phyloP scores from a whole-genome alignment of 345 rosid species.

The Alliaria petiolata region DNA sequence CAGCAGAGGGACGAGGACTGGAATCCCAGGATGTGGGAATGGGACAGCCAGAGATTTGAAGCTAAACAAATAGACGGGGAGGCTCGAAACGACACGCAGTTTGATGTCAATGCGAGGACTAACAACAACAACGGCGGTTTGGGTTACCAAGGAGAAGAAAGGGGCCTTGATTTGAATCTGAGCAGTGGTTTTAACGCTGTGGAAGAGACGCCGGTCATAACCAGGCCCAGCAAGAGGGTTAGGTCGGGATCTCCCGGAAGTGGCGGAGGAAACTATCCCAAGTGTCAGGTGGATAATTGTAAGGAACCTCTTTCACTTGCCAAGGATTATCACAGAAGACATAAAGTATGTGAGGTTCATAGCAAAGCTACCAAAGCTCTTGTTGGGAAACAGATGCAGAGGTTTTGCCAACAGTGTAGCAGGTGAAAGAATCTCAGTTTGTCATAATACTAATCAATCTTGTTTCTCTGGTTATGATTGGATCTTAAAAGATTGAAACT shows the following conservation, averaged over 20 bases:
- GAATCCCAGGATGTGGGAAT: constrained; percentile 68
- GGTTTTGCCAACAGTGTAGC: constrained; percentile 99
- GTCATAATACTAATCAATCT: neutral
- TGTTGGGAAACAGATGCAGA: constrained; percentile 87
- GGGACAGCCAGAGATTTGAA: constrained; percentile 66
- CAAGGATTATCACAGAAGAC: constrained; percentile 89
- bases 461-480: neutral
- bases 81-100: constrained; percentile 18
- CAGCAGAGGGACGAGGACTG: constrained; percentile 40
- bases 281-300: constrained; percentile 87
- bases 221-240: constrained; percentile 64
- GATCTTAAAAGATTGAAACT: neutral
- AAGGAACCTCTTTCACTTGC: constrained; percentile 68
- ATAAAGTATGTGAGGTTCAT: constrained; percentile 84
- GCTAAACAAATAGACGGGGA: constrained; percentile 49
- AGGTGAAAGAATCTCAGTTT: constrained; percentile 39
- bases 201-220: constrained; percentile 40
- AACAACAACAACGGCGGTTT: neutral
- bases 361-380: constrained; percentile 74
- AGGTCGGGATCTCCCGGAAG: constrained; percentile 69
- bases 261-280: constrained; percentile 49
- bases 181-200: constrained; percentile 40
- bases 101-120: neutral
- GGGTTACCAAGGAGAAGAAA: constrained; percentile 37
- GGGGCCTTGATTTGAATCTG: constrained; percentile 61